phyloP scores from a whole-genome alignment of 2,329 filamentous ascomycete genomes.

The Annulohypoxylon truncatum region DNA sequence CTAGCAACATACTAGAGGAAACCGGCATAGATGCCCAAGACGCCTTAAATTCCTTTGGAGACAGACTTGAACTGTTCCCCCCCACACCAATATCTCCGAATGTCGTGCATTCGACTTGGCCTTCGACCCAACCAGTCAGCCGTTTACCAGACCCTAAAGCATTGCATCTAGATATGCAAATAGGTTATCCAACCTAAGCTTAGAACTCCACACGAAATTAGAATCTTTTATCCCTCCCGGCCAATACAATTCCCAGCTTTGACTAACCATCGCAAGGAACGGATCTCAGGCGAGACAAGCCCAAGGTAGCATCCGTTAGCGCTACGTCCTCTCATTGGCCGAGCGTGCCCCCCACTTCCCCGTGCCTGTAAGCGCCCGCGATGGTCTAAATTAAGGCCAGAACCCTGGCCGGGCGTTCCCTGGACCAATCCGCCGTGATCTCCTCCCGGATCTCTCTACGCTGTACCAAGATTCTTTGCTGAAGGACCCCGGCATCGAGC shows the following conservation, averaged over 20 bases:
- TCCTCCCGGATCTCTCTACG: neutral
- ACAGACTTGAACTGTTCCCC: neutral
- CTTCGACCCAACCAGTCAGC: neutral
- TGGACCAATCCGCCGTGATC: conserved; percentile 39
- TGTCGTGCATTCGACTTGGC: conserved; percentile 21
- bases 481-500: conserved; percentile 3
- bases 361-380: conserved; percentile 43
- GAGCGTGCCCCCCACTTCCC: conserved; percentile 4
- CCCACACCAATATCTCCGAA: conserved; percentile 20
- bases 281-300: conserved; percentile 7
- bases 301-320: conserved; percentile 23
- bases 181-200: conserved; percentile 13
- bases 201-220: conserved; percentile 6
- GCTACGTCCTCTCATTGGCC: conserved; percentile 26
- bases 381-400: conserved; percentile 37
- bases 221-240: neutral
- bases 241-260: conserved; percentile 7
- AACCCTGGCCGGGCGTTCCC: conserved; percentile 10
- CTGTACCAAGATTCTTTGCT: neutral
- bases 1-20: conserved; percentile 1
- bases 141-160: neutral
- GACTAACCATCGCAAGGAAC: conserved; percentile 4
- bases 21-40: neutral
- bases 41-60: conserved; percentile 2
- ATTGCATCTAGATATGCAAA: neutral